Evolutionary conservation across 2,329 filamentous ascomycete species (phyloP).

Genomic region (Tolypocladium tropicale): DNA sequence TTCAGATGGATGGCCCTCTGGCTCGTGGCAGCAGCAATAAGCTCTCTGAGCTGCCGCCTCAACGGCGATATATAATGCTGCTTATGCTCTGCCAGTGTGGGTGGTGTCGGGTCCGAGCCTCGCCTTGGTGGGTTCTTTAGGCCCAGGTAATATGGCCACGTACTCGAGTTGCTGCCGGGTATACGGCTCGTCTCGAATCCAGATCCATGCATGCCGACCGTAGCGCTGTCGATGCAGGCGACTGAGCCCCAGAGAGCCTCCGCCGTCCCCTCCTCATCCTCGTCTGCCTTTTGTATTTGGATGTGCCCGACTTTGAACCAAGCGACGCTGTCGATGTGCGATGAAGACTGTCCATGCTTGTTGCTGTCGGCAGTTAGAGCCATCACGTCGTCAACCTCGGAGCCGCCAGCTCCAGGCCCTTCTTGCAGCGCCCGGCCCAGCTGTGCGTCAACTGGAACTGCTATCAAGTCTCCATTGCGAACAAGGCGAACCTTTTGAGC

Average conservation of each 20-base stretch:
- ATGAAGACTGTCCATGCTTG: slow-evolving; percentile 14
- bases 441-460: slow-evolving; percentile 77
- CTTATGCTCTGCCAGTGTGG: slow-evolving; percentile 33
- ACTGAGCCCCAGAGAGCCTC: slow-evolving; percentile 77
- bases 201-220: slow-evolving; percentile 83
- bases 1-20: slow-evolving; percentile 76
- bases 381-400: slow-evolving; percentile 62
- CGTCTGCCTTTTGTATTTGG: slow-evolving; percentile 40
- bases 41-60: slow-evolving; percentile 65
- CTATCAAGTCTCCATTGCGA: slow-evolving; percentile 78
- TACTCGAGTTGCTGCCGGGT: slow-evolving; percentile 63
- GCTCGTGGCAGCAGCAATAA: slow-evolving; percentile 83
- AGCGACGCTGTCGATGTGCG: slow-evolving; percentile 53
- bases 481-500: slow-evolving; percentile 73
- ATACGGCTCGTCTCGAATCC: slow-evolving; percentile 77
- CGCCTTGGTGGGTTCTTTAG: slow-evolving; percentile 54
- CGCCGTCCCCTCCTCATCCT: slow-evolving; percentile 47
- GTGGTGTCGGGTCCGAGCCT: slow-evolving; percentile 23
- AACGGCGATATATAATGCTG: slow-evolving; percentile 46
- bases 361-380: slow-evolving; percentile 35
- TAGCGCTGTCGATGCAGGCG: slow-evolving; percentile 74
- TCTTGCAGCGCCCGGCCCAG: slow-evolving; percentile 77
- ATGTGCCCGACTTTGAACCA: slow-evolving; percentile 91
- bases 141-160: slow-evolving; percentile 86
- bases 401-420: slow-evolving; percentile 44